Evolutionary conservation across 768 basidiomycete species (phyloP), one percentile per base, ranked within the genome.

Genomic region (Cubamyces lactineus): DNA sequence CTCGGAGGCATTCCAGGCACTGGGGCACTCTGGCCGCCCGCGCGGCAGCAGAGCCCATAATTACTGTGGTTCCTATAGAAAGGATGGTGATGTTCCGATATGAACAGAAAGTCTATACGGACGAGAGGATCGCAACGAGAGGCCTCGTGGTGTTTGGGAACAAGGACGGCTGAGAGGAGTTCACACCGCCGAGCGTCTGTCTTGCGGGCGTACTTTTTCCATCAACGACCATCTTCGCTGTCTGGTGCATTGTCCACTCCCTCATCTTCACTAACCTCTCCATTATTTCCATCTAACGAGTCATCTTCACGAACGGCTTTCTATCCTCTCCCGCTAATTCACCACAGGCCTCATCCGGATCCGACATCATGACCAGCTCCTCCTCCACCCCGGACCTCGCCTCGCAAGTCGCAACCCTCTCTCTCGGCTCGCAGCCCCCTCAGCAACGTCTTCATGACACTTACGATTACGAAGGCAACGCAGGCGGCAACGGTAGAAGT

Each of bases 361-460:
- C 57, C 65, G 38, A 57, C 61, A 67, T 86, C 83, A 93, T 93
- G 91, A 88, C 89, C 70, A 86, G 78, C 73, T 85, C 90, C 68
- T 87, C 91, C 34, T 74, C 78, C 48, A 77, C 82, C 42, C 91
- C 91, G 66, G 90, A 92, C 79, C 84, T 94, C 69, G 86, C 88
- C 52, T 80, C 88, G 67, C 63, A 64, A 54, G 63, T 64, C 63
- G 63, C 63, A 40, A 60, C 63, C 63, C 78, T 93, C 72, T 87
- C 90, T 70, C 85, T 92, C 75, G 83, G 83, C 76, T 79, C 84
- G 50, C 77, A 77, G 70, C 72, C 79, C 65, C 79, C 84, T 64
- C 86, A 85, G 77, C 88, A 84, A 87, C 89, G 89, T 84, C 85
- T 88, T 82, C 85, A 92, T 80, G 91, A 93, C 75, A 77, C 80